Percentiles rank a stretch among this genome's conserved stretches.
Evolutionary conservation across 2,329 filamentous ascomycete genomes (phyloP).

Genomic region (Fusarium hostae): DNA sequence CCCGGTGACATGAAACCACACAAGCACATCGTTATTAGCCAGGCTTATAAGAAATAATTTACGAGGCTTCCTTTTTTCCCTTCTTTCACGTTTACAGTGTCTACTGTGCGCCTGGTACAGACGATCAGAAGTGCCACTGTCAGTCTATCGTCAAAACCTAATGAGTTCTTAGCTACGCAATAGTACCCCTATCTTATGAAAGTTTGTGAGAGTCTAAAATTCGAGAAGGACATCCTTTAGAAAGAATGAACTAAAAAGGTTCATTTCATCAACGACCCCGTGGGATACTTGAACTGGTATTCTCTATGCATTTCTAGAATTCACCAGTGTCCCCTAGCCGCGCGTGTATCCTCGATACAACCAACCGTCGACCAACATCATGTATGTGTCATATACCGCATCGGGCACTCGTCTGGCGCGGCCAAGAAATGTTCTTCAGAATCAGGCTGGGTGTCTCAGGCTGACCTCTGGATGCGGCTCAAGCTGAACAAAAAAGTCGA

Average conservation of each 20-base stretch:
- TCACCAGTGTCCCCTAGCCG: neutral
- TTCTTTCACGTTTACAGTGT: neutral
- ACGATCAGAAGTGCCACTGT: neutral
- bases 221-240: neutral
- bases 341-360: neutral
- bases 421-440: neutral
- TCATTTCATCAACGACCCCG: neutral
- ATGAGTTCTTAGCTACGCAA: neutral
- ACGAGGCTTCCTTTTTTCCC: too few species aligned
- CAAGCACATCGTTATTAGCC: neutral
- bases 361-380: slow-evolving; percentile 1
- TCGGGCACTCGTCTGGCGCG: neutral
- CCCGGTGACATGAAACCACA: neutral
- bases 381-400: neutral
- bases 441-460: neutral
- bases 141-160: neutral
- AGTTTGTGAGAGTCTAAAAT: neutral
- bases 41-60: neutral
- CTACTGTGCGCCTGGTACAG: neutral
- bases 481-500: neutral
- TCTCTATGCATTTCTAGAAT: neutral
- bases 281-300: neutral
- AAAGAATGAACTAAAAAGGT: neutral
- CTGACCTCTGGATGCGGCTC: neutral
- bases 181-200: neutral